Evolutionary conservation across 75 land plant genomes (phyloP).

Genomic region (Sequoiadendron giganteum): DNA sequence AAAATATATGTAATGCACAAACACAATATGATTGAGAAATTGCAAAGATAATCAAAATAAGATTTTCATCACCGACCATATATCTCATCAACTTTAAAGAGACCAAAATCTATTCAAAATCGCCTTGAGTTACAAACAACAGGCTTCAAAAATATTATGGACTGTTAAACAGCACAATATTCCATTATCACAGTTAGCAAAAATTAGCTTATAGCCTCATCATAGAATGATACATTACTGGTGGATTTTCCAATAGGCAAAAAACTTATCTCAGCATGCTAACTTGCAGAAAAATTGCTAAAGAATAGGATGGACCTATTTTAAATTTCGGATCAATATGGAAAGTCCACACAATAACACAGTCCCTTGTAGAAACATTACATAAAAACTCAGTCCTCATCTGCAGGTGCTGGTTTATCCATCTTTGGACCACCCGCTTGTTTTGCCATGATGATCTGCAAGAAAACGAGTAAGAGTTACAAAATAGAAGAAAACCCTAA

Average conservation of each 20-base stretch:
- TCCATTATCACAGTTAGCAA: neutral
- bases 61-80: neutral
- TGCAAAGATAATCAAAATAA: neutral
- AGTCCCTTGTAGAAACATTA: neutral
- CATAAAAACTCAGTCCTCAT: slow-evolving; percentile 58
- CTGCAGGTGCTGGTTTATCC: slow-evolving; percentile 63
- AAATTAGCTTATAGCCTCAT: neutral
- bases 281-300: neutral
- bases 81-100: too few relatives aligned
- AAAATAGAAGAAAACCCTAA: neutral
- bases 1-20: too few relatives aligned
- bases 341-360: neutral
- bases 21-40: neutral
- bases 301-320: neutral
- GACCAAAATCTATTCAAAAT: too few relatives aligned
- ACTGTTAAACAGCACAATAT: neutral
- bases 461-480: neutral
- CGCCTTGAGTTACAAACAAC: neutral
- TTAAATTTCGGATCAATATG: neutral
- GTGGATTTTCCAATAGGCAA: neutral
- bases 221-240: neutral
- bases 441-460: slow-evolving; percentile 98
- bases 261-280: neutral
- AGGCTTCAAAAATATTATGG: neutral
- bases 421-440: slow-evolving; percentile 97